Percentiles rank a stretch among this genome's conserved stretches.
phyloP scores from a whole-genome alignment of 2,329 filamentous ascomycete genomes.

The Macroventuria anomochaeta region DNA sequence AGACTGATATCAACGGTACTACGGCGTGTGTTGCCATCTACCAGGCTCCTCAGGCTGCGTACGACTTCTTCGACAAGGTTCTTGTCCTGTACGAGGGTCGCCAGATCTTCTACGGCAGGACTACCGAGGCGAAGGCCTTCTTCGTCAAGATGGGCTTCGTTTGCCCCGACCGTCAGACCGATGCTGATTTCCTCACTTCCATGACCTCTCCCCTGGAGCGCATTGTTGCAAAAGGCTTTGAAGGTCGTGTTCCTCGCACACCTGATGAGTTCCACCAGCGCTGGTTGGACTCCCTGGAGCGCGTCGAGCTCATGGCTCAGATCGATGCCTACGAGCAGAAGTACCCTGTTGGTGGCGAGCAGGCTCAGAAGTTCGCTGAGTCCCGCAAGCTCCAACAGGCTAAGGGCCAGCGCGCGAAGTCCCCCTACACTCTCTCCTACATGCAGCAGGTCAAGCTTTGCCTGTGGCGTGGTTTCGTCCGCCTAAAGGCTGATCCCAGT shows the following conservation, averaged over 20 bases:
- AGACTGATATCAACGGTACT: constrained; percentile 70
- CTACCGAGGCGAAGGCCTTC: constrained; percentile 69
- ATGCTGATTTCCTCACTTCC: constrained; percentile 78
- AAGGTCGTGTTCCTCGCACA: constrained; percentile 56
- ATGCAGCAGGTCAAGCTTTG: constrained; percentile 78
- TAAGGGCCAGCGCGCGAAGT: constrained; percentile 64
- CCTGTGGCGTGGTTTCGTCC: constrained; percentile 78
- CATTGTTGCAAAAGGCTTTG: constrained; percentile 53
- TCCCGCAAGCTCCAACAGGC: constrained; percentile 57
- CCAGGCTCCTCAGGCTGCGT: constrained; percentile 72
- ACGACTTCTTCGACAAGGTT: constrained; percentile 74
- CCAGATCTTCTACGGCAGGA: constrained; percentile 74
- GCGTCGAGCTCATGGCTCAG: constrained; percentile 51
- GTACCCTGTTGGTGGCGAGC: constrained; percentile 55
- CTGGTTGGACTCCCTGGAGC: constrained; percentile 63
- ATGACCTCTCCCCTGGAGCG: constrained; percentile 65
- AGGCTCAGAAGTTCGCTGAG: constrained; percentile 54
- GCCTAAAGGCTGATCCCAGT: constrained; percentile 77
- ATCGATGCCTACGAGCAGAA: constrained; percentile 56
- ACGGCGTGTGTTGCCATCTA: constrained; percentile 77
- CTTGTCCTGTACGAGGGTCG: constrained; percentile 71
- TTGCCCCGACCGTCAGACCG: constrained; percentile 74
- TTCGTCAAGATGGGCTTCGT: constrained; percentile 75
- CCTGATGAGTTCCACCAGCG: constrained; percentile 58
- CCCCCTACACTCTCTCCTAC: constrained; percentile 83